Conservation (phyloP, 2,329 filamentous ascomycete genomes). For the Microdochium trichocladiopsis region DNA sequence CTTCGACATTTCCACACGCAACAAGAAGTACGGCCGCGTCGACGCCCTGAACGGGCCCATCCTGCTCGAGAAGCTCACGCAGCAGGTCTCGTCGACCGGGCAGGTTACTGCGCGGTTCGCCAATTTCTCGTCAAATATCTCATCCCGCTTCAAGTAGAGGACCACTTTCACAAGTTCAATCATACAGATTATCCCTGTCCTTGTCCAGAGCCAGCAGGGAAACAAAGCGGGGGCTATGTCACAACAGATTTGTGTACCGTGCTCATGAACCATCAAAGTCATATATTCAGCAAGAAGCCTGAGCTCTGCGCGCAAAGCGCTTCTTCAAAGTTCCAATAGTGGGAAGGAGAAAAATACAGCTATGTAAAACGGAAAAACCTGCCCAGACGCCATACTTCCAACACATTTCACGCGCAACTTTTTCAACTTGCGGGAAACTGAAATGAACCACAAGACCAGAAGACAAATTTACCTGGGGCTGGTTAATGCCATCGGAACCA, state of each 20-base stretch:
- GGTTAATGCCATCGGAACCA: not conserved
- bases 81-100: conserved; percentile 50
- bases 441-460: not conserved
- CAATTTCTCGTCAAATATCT: conserved; percentile 68
- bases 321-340: not conserved
- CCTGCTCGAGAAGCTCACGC: conserved; percentile 83
- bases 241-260: not conserved
- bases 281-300: not conserved
- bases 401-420: not conserved
- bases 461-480: not conserved
- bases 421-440: not conserved
- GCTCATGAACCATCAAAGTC: not conserved
- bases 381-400: conserved; percentile 1
- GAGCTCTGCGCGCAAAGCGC: conserved; percentile 1
- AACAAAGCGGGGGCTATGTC: too few species aligned
- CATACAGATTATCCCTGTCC: not conserved
- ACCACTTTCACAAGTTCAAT: too few species aligned
- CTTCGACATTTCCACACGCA: conserved; percentile 82
- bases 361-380: not conserved
- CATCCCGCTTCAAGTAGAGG: conserved; percentile 55
- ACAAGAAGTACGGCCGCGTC: conserved; percentile 90
- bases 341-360: conserved; percentile 1
- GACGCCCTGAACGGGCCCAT: conserved; percentile 84
- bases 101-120: conserved; percentile 59
- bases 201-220: too few species aligned